Evolutionary conservation across 306 rosid genomes (phyloP).

Genomic region (Spatholobus suberectus): DNA sequence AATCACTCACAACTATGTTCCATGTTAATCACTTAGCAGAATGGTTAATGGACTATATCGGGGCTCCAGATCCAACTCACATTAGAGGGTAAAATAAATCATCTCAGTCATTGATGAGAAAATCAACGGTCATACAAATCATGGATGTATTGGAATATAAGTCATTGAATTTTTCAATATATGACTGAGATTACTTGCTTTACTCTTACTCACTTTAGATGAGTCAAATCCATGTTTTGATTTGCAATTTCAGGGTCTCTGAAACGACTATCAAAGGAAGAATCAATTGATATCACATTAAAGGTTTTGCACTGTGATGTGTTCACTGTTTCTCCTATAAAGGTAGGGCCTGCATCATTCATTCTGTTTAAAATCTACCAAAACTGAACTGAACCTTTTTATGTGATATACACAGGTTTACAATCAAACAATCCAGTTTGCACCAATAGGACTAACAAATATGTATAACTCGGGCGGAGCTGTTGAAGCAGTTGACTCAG

Average conservation of each 20-base stretch:
- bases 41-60: not conserved
- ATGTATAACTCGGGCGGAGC: slow-evolving; percentile 39
- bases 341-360: slow-evolving; percentile 14
- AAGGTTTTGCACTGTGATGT: slow-evolving; percentile 33
- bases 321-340: slow-evolving; percentile 27
- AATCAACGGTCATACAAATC: too few relatives aligned
- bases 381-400: slow-evolving; percentile 5
- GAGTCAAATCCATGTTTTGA: not conserved
- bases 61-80: too few relatives aligned
- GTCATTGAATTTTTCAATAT: too few relatives aligned
- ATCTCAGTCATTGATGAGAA: too few relatives aligned
- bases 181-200: too few relatives aligned
- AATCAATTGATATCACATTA: slow-evolving; percentile 22
- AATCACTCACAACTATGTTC: not conserved
- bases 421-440: slow-evolving; percentile 20
- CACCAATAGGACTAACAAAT: slow-evolving; percentile 29
- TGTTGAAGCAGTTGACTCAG: slow-evolving; percentile 25
- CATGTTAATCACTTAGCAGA: not conserved
- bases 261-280: slow-evolving; percentile 15
- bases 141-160: too few relatives aligned
- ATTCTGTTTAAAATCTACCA: not conserved
- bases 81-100: too few relatives aligned
- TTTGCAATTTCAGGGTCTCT: slow-evolving; percentile 22
- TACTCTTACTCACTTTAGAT: too few relatives aligned
- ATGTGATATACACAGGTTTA: not conserved